Evolutionary conservation across 164 flowering plant genomes (phyloP).

Genomic region (Chimonanthus salicifolius): DNA sequence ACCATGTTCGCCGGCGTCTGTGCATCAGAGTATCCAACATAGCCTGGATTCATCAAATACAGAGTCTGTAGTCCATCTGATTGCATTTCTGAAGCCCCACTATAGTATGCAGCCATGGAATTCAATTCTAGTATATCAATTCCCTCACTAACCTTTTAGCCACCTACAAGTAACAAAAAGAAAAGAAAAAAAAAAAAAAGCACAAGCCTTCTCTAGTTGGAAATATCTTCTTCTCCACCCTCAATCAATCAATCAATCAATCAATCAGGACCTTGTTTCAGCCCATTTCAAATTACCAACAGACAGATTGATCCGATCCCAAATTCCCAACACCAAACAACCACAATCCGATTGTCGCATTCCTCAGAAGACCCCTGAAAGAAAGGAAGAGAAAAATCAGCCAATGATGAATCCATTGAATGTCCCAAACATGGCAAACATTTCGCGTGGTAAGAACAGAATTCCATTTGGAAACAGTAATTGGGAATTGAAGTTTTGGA

Average conservation of each 20-base stretch:
- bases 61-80: conserved; percentile 82
- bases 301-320: neutral
- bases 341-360: neutral
- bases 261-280: neutral
- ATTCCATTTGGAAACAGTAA: neutral
- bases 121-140: neutral
- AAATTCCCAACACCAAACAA: neutral
- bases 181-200: no score
- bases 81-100: conserved; percentile 74
- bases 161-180: no score
- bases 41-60: conserved; percentile 83
- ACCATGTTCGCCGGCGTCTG: conserved; percentile 37
- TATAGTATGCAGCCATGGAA: conserved; percentile 78
- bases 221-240: no score
- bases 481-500: neutral
- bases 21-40: conserved; percentile 61
- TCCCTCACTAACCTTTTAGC: no score
- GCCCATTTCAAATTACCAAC: neutral
- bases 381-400: neutral
- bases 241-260: no score
- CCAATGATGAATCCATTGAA: neutral
- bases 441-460: neutral
- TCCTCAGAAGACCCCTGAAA: neutral
- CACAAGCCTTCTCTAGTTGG: neutral
- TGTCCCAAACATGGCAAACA: neutral